Conservation (phyloP, 805 yeast genomes). For the Hanseniaspora osmophila region DNA sequence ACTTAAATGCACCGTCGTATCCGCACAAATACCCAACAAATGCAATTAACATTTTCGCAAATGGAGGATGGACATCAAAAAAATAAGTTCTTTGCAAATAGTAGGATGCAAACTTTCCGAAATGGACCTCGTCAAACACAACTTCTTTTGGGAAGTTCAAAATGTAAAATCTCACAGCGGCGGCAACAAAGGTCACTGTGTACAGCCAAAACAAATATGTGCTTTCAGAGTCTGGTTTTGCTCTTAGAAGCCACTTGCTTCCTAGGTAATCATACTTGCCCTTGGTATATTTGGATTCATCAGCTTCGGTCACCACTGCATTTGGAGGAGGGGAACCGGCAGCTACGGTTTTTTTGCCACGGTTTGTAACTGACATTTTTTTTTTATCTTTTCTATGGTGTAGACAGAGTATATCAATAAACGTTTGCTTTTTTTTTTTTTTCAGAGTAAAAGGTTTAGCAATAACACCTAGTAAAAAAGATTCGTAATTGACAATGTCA, state of each 20-base stretch:
- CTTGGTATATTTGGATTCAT: conserved; percentile 2
- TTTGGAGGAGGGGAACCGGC: neutral
- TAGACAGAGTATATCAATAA: too few relatives aligned
- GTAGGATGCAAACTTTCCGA: conserved; percentile 74
- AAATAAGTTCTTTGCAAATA: conserved; percentile 83
- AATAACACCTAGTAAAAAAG: too few relatives aligned
- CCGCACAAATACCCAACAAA: conserved; percentile 80
- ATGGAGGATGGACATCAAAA: conserved; percentile 96
- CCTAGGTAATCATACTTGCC: conserved; percentile 9
- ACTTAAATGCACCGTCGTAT: conserved; percentile 83
- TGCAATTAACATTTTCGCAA: conserved; percentile 87
- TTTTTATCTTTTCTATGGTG: too few relatives aligned
- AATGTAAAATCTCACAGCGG: conserved; percentile 47
- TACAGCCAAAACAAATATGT: conserved; percentile 37
- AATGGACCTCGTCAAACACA: conserved; percentile 78
- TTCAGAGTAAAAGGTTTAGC: too few relatives aligned
- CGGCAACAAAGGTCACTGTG: conserved; percentile 51
- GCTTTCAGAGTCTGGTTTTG: conserved; percentile 18
- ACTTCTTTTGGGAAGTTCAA: conserved; percentile 59
- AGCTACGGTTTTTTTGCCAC: neutral
- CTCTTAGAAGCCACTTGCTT: conserved; percentile 17
- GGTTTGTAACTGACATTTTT: too few relatives aligned
- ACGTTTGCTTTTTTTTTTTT: too few relatives aligned
- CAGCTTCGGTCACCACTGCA: conserved; percentile 1
- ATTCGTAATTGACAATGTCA: too few relatives aligned